Conservation (phyloP, 768 basidiomycete species). For the Boletus bicolor region DNA sequence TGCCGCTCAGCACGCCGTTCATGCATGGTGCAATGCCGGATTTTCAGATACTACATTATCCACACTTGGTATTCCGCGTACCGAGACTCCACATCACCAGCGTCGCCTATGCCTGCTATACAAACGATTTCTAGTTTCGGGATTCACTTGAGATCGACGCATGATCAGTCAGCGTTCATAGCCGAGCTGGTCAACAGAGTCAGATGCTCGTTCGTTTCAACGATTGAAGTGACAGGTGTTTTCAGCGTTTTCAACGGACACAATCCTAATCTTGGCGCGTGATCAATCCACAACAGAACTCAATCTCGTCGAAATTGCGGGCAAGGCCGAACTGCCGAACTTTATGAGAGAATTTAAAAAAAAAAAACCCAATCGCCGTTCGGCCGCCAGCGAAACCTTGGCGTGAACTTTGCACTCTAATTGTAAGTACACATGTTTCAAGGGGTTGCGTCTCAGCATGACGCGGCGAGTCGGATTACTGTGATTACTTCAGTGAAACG, state of each 20-base stretch:
- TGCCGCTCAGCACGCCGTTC: not conserved
- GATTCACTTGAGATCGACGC: not conserved
- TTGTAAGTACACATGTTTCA: not conserved
- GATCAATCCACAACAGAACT: not conserved
- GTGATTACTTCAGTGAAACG: no score
- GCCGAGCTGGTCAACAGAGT: not conserved
- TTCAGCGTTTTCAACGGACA: not conserved
- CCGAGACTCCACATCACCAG: no score
- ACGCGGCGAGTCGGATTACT: not conserved
- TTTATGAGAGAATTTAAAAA: not conserved
- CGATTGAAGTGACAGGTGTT: no score
- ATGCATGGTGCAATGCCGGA: not conserved
- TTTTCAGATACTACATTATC: not conserved
- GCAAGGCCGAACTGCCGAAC: not conserved
- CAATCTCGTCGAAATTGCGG: not conserved
- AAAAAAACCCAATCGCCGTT: not conserved
- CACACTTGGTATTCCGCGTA: not conserved
- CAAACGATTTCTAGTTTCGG: not conserved
- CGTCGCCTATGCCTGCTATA: not conserved
- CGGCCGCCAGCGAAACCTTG: not conserved
- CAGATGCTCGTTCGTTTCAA: not conserved
- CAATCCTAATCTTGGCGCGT: not conserved
- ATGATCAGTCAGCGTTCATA: not conserved
- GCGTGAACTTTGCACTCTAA: not conserved
- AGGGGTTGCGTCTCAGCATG: not conserved